Base-by-base conservation (phyloP, 192 early-diverging fungal species). In the Umbelopsis vinacea region DNA sequence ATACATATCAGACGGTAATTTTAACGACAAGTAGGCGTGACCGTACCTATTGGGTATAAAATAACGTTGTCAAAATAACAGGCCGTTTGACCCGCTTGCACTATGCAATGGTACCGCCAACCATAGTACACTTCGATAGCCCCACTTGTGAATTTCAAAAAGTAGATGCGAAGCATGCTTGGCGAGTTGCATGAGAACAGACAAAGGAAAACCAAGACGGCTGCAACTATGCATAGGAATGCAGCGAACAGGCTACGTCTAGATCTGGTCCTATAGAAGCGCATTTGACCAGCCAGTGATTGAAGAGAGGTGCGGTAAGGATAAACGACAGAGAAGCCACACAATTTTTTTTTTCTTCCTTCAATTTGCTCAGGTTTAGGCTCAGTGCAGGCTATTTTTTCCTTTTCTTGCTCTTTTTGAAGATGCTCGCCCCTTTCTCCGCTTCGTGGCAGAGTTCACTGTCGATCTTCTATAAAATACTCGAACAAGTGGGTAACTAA, bases 101-200 rank as follows among this genome's bases (percentile, higher is more conserved):
- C 19, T 12, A 63, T 35, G 33, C 57, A 63, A 8, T 63, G 57
- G 33, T 63, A 63, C n/a, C 57, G 26, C 57, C 57, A 63, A 19
- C 57, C 57, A 63, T 63, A 63, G 57, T 63, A 63, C 3, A 63
- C 19, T 15, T 35, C 33, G 7, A 63, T 63, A 14, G 57, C 17
- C 3, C 57, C 57, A 8, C 57, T 63, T 14, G 57, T n/a, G 15
- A 63, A n/a, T 63, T 63, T 63, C 33, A 63, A 63, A 37, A 63
- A 63, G 33, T 63, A 63, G 33, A 63, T 63, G 57, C 57, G 57
- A 11, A 63, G 26, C 57, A 63, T 63, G 57, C 57, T 63, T 9
- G 57, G 33, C 6, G 57, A 35, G 29, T 33, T 63, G 7, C 57
- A 63, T 8, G 57, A 63, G 33, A 19, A 63, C 6, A 37, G 12